Conservation (phyloP, 345 rosid genomes). For the Durio zibethinus region DNA sequence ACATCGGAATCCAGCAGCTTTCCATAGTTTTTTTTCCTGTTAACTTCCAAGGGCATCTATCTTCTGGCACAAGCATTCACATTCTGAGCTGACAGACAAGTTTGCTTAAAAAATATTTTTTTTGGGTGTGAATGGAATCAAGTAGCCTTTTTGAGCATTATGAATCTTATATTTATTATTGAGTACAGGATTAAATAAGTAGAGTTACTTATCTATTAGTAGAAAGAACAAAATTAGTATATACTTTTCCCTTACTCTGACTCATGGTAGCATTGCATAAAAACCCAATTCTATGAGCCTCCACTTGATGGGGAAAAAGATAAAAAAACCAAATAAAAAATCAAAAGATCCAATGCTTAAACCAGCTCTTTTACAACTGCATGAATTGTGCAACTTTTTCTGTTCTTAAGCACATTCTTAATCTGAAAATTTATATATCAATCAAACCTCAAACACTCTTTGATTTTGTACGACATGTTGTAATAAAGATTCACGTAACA, state of each 20-base stretch:
- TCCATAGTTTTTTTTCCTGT: neutral
- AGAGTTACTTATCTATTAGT: neutral
- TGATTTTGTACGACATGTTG: no score
- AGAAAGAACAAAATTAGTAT: neutral
- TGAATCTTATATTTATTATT: neutral
- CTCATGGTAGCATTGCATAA: neutral
- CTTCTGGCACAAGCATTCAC: neutral
- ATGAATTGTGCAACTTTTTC: no score
- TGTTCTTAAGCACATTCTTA: no score
- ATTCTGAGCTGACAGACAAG: neutral
- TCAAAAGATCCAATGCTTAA: neutral
- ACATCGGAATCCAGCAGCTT: neutral
- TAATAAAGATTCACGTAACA: no score
- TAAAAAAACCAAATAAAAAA: neutral
- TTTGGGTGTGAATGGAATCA: neutral
- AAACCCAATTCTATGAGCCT: neutral
- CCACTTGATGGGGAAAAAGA: neutral
- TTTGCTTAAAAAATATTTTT: neutral
- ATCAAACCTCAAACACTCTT: no score
- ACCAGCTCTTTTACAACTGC: no score
- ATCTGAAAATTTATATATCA: no score
- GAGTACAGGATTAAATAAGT: neutral
- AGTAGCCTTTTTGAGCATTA: no score
- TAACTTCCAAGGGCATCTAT: neutral
- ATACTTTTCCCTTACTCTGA: no score